Evolutionary conservation across 2,329 filamentous ascomycete species (phyloP), one percentile per base, ranked within the genome.

Genomic region (Passalora sequoiae): DNA sequence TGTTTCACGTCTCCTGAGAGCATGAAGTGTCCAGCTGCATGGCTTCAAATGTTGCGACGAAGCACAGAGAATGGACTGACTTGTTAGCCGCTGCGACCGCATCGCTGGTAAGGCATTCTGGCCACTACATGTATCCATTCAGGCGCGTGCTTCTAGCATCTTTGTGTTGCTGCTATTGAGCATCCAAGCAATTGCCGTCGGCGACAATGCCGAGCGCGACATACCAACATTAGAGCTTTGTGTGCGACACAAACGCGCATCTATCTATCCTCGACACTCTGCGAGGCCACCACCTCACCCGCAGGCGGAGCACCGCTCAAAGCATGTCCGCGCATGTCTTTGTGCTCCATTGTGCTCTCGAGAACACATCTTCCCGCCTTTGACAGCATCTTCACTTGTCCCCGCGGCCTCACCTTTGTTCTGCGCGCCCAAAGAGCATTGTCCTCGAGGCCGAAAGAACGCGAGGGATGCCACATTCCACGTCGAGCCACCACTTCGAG

Each of bases 281-380:
- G n/a, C n/a, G n/a, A n/a, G n/a, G n/a, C n/a, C n/a, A n/a, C n/a
- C n/a, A n/a, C n/a, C n/a, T n/a, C n/a, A n/a, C n/a, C n/a, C n/a
- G n/a, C n/a, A n/a, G n/a, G n/a, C n/a, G n/a, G n/a, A n/a, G n/a
- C n/a, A n/a, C n/a, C n/a, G n/a, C n/a, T n/a, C 32, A 33, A 37
- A 20, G 24, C 16, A 43, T 37, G 40, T 25, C 40, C 40, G 22
- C 33, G 20, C 21, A 31, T 25, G 31, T 43, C 40, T 43, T 43
- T 42, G 39, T 42, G 31, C 31, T 20, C 4, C 24, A 13, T 12
- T 20, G 38, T 21, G 10, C 12, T 21, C n/a, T n/a, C n/a, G n/a
- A n/a, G n/a, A n/a, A n/a, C n/a, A n/a, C n/a, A n/a, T n/a, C n/a
- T n/a, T n/a, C n/a, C n/a, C n/a, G n/a, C n/a, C n/a, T n/a, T n/a